These are phyloP conservation scores for Aspergillus vadensis DNA, from an alignment of 2,329 filamentous ascomycete species.

Conservation along the genomic window DNA sequence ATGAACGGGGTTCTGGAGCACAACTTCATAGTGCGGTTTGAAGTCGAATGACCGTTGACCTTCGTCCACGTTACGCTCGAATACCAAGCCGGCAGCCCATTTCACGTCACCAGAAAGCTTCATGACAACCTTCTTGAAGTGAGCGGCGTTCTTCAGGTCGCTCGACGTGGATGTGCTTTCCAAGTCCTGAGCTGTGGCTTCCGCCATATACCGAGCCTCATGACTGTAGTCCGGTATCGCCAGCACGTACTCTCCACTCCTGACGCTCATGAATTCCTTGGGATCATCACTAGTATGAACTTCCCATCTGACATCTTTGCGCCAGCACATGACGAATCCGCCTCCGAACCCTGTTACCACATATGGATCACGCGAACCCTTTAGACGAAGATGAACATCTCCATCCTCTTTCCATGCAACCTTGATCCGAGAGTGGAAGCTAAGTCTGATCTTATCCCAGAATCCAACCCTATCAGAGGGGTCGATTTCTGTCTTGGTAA, in stretches of 20 bases:
- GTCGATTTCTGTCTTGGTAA: slow-evolving; percentile 93
- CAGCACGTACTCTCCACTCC: slow-evolving; percentile 91
- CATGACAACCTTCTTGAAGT: slow-evolving; percentile 98
- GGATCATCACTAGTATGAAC: slow-evolving; percentile 85
- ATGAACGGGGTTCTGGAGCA: slow-evolving; percentile 77
- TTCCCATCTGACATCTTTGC: slow-evolving; percentile 86
- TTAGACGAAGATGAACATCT: slow-evolving; percentile 89
- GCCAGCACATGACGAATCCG: slow-evolving; percentile 98
- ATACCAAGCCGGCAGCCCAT: slow-evolving; percentile 88
- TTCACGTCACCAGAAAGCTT: slow-evolving; percentile 95
- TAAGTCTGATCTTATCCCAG: slow-evolving; percentile 96
- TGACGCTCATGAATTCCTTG: slow-evolving; percentile 90
- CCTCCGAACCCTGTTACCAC: slow-evolving; percentile 88
- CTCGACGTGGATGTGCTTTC: slow-evolving; percentile 65
- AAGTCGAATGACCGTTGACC: slow-evolving; percentile 82
- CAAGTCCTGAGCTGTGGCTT: slow-evolving; percentile 51
- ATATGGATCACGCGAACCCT: slow-evolving; percentile 88
- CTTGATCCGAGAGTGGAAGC: slow-evolving; percentile 87
- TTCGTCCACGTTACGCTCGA: slow-evolving; percentile 77
- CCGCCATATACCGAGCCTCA: slow-evolving; percentile 69
- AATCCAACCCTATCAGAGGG: slow-evolving; percentile 93
- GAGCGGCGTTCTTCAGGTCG: slow-evolving; percentile 69
- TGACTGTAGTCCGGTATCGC: slow-evolving; percentile 92
- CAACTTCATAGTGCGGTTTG: slow-evolving; percentile 86
- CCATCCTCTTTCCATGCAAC: slow-evolving; percentile 94